phyloP scores from a whole-genome alignment of 495 filamentous ascomycete genomes.

The Glonium stellatum region DNA sequence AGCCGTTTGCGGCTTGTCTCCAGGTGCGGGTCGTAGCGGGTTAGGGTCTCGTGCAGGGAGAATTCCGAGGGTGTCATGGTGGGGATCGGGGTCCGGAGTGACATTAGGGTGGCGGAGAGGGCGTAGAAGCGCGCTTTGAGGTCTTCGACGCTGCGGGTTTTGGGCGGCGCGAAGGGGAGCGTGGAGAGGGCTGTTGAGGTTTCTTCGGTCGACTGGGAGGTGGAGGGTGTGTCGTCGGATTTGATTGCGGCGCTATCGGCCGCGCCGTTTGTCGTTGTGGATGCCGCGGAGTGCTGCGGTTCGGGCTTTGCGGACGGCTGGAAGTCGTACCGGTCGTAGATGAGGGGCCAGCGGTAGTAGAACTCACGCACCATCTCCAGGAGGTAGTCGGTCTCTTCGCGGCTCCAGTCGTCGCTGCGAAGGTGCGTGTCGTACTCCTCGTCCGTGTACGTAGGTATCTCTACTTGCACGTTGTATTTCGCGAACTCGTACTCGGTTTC shows the following conservation, averaged over 20 bases:
- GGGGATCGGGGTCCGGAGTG: conserved; percentile 69
- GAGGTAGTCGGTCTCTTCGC: conserved; percentile 88
- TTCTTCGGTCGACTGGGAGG: conserved; percentile 11
- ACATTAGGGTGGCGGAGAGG: conserved; percentile 77
- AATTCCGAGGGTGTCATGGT: conserved; percentile 82
- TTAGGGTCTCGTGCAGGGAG: conserved; percentile 71
- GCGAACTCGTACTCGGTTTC: conserved; percentile 53
- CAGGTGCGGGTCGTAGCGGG: conserved; percentile 70
- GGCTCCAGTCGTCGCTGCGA: conserved; percentile 70
- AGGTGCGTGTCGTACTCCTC: conserved; percentile 77
- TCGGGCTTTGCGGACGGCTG: conserved; percentile 37
- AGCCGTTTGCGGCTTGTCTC: conserved; percentile 77
- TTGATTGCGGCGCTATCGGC: neutral
- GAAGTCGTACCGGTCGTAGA: conserved; percentile 88
- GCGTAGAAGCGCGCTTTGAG: conserved; percentile 87
- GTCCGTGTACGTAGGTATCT: conserved; percentile 70
- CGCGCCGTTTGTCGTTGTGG: conserved; percentile 26
- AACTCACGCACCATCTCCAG: conserved; percentile 65
- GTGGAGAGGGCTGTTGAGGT: conserved; percentile 31
- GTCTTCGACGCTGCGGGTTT: conserved; percentile 70
- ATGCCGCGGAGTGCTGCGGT: neutral
- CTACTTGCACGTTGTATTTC: conserved; percentile 76
- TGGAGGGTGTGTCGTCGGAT: neutral
- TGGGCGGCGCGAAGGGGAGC: conserved; percentile 39
- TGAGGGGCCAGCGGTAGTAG: conserved; percentile 83